Evolutionary conservation across 1,284 basidiomycete species (phyloP), one percentile per base, ranked within the genome.

Genomic region (Cryptococcus neoformans): DNA sequence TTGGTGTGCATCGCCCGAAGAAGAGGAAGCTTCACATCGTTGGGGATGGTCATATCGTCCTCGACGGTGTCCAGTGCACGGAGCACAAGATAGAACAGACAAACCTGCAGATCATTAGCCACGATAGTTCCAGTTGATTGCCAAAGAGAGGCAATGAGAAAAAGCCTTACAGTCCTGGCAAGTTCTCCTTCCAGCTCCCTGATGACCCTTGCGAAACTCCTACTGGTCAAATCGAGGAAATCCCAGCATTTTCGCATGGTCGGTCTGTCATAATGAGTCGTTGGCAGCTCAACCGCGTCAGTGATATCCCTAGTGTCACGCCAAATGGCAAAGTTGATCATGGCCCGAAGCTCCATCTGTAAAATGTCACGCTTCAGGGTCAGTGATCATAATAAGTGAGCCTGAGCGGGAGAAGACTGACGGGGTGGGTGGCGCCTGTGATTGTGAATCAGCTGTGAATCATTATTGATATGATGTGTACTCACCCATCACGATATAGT

Each of bases 171-270:
- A 48, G 89, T 89, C 58, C 95, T 82, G 4, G 92, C 91, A 57
- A 99, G 80, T 72, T 98, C 95, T 1, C 93, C 95, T 51, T 99
- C 93, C 10, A 99, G 81, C 79, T 98, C 92, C 79, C 96, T 97
- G 74, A 98, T 94, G 65, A 99, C 95, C 7, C 90, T 87, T 3
- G 92, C 83, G 67, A 97, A 99, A 77, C 88, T 92, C 59, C 94
- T 81, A 65, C 90, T 92, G 9, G 94, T 96, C 76, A 82, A 64
- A 81, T 97, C 93, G 55, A 99, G 81, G 68, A 95, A 88, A 4
- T 84, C 79, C 95, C 94, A 99, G 73, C 93, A 98, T 49, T 85
- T 81, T 55, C 85, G 83, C 95, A 99, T 99, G 1, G 84, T 80
- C 55, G 82, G 73, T 58, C 92, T 82, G 78, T 95, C 86, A 85